These are phyloP conservation scores for Galerina marginata DNA, from an alignment of 768 basidiomycete species.

Conservation along the genomic window DNA sequence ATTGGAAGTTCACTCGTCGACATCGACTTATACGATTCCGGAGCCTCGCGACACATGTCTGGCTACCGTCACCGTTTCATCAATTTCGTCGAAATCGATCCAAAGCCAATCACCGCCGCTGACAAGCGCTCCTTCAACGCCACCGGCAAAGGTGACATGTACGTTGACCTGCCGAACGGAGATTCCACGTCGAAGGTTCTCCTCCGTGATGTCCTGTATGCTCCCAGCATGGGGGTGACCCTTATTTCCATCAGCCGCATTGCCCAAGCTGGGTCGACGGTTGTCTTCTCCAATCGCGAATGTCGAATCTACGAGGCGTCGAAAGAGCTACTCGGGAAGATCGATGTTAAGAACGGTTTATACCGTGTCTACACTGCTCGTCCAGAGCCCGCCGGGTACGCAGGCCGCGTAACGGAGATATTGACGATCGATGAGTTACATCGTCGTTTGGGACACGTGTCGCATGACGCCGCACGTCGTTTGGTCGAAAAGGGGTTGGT, in stretches of 20 bases:
- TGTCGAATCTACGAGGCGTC: constrained; percentile 7
- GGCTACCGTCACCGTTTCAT: constrained; percentile 20
- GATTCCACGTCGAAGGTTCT: constrained; percentile 15
- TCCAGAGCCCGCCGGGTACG: constrained; percentile 10
- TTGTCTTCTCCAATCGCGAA: constrained; percentile 5
- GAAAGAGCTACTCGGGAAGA: neutral
- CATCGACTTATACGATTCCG: constrained; percentile 14
- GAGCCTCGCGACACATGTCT: constrained; percentile 20
- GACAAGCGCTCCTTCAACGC: constrained; percentile 28
- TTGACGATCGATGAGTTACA: constrained; percentile 31
- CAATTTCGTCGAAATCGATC: constrained; percentile 23
- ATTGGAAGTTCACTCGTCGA: constrained; percentile 5
- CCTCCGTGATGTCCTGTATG: constrained; percentile 25
- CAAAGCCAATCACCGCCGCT: constrained; percentile 26
- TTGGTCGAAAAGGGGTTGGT: constrained; percentile 29
- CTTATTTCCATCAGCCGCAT: constrained; percentile 21
- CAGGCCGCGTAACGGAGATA: constrained; percentile 14
- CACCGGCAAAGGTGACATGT: constrained; percentile 26
- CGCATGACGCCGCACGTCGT: constrained; percentile 19
- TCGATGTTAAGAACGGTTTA: constrained; percentile 19
- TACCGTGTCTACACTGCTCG: constrained; percentile 22
- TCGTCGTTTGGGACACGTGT: constrained; percentile 31
- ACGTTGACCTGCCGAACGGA: constrained; percentile 26
- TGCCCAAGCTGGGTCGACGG: constrained; percentile 5
- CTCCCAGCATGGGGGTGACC: constrained; percentile 22